A percentile compares a stretch with the other conserved stretches of the same genome.
These are phyloP conservation scores for Fusarium proliferatum DNA, from an alignment of 2,329 filamentous ascomycete genomes.

Conservation along the genomic window DNA sequence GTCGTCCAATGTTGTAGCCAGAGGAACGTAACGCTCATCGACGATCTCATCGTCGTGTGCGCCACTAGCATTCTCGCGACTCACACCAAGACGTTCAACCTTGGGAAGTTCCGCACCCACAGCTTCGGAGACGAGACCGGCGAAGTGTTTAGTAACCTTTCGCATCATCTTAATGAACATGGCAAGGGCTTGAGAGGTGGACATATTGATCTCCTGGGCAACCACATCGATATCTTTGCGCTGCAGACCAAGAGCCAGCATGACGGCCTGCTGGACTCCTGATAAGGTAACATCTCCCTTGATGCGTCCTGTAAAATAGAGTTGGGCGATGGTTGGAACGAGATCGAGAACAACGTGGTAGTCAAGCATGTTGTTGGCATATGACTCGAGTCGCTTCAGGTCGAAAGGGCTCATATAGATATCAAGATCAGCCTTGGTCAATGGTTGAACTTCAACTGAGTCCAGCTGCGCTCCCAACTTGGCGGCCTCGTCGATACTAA, in stretches of 20 bases:
- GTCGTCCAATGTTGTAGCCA: constrained; percentile 78
- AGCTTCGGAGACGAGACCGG: constrained; percentile 77
- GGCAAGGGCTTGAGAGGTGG: constrained; percentile 83
- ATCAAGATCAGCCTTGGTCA: constrained; percentile 83
- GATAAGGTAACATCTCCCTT: constrained; percentile 75
- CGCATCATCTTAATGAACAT: constrained; percentile 98
- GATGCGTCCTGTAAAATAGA: constrained; percentile 87
- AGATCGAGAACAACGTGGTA: constrained; percentile 98
- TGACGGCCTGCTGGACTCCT: constrained; percentile 85
- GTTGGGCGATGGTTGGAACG: constrained; percentile 80
- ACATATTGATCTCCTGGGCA: constrained; percentile 80
- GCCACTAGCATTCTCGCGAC: constrained; percentile 67
- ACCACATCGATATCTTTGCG: constrained; percentile 86
- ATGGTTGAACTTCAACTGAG: constrained; percentile 57
- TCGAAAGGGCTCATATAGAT: constrained; percentile 87
- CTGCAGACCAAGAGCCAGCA: constrained; percentile 92
- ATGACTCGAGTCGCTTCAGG: constrained; percentile 92
- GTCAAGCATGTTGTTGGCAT: constrained; percentile 96
- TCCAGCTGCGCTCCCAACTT: constrained; percentile 77
- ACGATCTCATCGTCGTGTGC: constrained; percentile 77
- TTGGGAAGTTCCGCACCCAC: constrained; percentile 74
- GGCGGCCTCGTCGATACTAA: constrained; percentile 90
- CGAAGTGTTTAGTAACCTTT: constrained; percentile 85
- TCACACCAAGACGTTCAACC: constrained; percentile 67
- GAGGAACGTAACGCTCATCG: constrained; percentile 74